phyloP scores from a whole-genome alignment of 2,329 filamentous ascomycete species.

The Penicillium sp. region DNA sequence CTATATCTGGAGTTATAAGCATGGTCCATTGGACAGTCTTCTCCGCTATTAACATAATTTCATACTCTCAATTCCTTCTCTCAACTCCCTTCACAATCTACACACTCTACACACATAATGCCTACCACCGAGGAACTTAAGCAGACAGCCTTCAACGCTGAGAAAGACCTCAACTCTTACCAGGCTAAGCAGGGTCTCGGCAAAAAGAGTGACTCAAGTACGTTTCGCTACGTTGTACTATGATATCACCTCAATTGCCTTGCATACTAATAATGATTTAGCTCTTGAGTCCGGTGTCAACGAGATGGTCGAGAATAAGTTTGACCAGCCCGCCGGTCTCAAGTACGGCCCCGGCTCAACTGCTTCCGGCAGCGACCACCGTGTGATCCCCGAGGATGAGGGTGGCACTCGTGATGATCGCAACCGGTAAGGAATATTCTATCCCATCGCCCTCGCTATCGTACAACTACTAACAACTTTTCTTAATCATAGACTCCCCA shows the following conservation, averaged over 20 bases:
- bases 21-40: no score
- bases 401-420: constrained; percentile 40
- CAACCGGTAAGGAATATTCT: constrained; percentile 29
- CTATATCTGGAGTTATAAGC: neutral
- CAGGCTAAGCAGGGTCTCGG: constrained; percentile 40
- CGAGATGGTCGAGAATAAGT: constrained; percentile 37
- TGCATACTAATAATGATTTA: constrained; percentile 12
- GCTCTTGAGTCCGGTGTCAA: constrained; percentile 43
- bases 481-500: no score
- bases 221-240: neutral
- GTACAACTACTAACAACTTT: no score
- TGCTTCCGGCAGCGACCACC: constrained; percentile 38
- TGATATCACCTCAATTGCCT: no score
- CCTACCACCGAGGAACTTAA: constrained; percentile 25
- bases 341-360: constrained; percentile 36
- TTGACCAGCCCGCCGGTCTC: constrained; percentile 34
- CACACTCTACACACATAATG: constrained; percentile 14
- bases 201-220: constrained; percentile 42
- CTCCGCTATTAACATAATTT: no score
- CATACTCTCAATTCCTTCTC: no score
- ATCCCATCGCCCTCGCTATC: no score
- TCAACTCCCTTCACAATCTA: no score
- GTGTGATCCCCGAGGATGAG: constrained; percentile 41
- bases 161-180: constrained; percentile 42
- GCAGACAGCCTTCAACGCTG: constrained; percentile 31